Conservation (phyloP, 495 filamentous ascomycete species). For the Podospora pseudoanserina region DNA sequence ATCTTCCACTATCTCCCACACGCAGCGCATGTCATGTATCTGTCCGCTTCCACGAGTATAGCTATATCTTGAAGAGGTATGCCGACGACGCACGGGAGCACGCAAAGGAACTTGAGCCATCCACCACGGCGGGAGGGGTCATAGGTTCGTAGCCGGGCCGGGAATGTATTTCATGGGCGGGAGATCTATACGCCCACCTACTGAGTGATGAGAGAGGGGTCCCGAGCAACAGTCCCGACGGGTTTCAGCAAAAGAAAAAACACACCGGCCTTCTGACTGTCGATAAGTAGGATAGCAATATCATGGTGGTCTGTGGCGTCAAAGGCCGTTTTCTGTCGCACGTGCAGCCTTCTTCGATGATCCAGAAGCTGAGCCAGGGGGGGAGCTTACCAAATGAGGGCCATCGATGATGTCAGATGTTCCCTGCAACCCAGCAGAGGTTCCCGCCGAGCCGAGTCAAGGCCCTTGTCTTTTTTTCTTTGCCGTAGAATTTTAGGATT, state of each 20-base stretch:
- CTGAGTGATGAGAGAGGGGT: too few species aligned
- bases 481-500: not conserved
- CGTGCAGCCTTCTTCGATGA: not conserved
- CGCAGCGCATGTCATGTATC: not conserved
- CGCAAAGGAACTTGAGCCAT: not conserved
- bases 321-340: not conserved
- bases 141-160: not conserved
- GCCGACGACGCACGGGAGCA: not conserved
- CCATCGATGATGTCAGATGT: slow-evolving; percentile 12
- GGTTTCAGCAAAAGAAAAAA: not conserved
- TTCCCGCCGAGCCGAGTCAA: not conserved
- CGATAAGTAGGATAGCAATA: not conserved
- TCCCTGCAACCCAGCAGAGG: not conserved
- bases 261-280: not conserved
- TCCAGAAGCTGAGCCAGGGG: not conserved
- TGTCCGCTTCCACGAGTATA: not conserved
- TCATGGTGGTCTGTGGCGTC: not conserved
- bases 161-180: not conserved
- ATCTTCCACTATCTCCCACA: not conserved
- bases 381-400: slow-evolving; percentile 1
- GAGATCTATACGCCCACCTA: too few species aligned
- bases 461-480: not conserved
- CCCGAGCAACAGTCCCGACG: not conserved
- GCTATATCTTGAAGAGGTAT: not conserved
- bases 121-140: too few species aligned